A percentile compares a stretch with the other conserved stretches of the same genome.
Evolutionary conservation across 176 grass and related monocot genomes (phyloP).

Genomic region (Tillandsia fasciculata): DNA sequence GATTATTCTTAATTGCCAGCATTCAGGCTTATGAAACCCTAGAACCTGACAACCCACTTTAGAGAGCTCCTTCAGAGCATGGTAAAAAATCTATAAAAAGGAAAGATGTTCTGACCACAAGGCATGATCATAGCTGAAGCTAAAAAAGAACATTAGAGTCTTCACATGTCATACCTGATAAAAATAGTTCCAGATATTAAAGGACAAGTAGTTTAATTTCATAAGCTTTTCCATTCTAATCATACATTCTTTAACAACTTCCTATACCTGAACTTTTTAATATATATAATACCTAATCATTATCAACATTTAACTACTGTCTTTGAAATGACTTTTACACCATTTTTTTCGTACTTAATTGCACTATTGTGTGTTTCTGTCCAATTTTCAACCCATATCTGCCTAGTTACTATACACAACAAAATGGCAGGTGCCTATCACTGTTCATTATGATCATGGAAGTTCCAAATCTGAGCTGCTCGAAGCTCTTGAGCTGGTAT

Average conservation of each 20-base stretch:
- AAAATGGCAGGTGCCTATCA: constrained; percentile 62
- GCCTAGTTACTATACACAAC: neutral
- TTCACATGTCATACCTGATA: no score
- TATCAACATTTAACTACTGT: neutral
- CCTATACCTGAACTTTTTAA: neutral
- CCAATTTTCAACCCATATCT: neutral
- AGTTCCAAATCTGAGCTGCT: constrained; percentile 67
- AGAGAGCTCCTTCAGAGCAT: neutral
- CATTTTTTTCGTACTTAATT: no score
- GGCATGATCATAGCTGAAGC: neutral
- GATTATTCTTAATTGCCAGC: neutral
- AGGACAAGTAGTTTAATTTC: neutral
- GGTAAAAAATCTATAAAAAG: neutral
- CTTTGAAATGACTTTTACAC: no score
- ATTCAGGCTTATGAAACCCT: neutral
- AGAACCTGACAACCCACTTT: neutral
- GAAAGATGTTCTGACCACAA: neutral
- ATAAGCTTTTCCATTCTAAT: neutral
- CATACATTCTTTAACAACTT: neutral
- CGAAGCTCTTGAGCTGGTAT: constrained; percentile 86
- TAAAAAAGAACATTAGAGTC: no score
- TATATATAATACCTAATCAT: neutral
- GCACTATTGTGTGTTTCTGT: neutral
- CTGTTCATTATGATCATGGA: constrained; percentile 87
- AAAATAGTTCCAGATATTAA: no score